Conservation (phyloP, 1,139 yeast species). For the Protomyces lactucae-debilis region DNA sequence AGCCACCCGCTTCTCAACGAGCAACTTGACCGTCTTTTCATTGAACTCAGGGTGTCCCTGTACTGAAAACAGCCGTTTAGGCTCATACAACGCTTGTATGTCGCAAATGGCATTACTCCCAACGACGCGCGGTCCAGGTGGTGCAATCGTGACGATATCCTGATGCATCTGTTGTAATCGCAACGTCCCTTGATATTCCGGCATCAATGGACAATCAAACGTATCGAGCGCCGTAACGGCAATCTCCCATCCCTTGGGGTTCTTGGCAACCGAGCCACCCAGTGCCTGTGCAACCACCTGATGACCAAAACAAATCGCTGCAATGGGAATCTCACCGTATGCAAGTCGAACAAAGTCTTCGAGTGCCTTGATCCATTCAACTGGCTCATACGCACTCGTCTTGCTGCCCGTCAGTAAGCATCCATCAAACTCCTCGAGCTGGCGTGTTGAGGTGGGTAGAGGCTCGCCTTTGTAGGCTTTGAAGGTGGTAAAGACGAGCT, state of each 20-base stretch:
- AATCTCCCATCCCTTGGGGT: conserved; percentile 66
- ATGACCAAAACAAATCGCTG: conserved; percentile 73
- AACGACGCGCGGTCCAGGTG: conserved; percentile 47
- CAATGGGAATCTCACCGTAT: conserved; percentile 36
- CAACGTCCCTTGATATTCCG: conserved; percentile 39
- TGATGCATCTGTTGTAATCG: conserved; percentile 61
- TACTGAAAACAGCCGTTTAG: conserved; percentile 53
- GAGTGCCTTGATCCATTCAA: not conserved
- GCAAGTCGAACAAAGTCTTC: not conserved
- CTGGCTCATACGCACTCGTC: conserved; percentile 7
- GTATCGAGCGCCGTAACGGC: conserved; percentile 54
- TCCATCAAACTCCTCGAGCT: conserved; percentile 43
- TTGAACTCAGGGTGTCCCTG: conserved; percentile 91
- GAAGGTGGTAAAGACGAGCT: conserved; percentile 40
- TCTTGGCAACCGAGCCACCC: conserved; percentile 57
- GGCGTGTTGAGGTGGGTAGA: conserved; percentile 40
- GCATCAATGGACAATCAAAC: conserved; percentile 36
- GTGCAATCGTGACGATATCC: conserved; percentile 58
- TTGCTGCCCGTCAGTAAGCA: conserved; percentile 62
- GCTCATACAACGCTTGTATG: conserved; percentile 59
- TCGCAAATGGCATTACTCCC: conserved; percentile 51
- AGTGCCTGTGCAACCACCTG: conserved; percentile 66
- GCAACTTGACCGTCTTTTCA: conserved; percentile 40
- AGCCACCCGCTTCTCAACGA: conserved; percentile 30
- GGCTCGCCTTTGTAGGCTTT: conserved; percentile 45